Conservation (phyloP, 169 alveolate genomes). For the Theileria orientalis region DNA sequence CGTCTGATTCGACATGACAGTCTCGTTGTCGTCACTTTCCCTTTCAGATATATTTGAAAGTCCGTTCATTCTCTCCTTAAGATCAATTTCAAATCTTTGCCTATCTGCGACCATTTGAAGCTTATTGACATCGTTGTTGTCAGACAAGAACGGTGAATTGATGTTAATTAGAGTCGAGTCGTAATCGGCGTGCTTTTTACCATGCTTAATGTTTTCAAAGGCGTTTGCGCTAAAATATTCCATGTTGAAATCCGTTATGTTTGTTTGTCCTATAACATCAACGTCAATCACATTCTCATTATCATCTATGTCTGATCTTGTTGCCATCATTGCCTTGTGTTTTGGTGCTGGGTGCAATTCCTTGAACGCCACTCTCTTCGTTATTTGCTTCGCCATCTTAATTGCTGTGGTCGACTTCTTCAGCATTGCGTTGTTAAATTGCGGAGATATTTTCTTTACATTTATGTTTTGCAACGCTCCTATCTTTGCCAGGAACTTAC, state of each 20-base stretch:
- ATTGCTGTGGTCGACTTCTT: constrained; percentile 12
- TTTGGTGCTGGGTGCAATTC: background rate
- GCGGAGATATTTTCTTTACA: constrained; percentile 30
- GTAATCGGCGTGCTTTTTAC: too few relatives aligned
- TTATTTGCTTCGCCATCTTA: background rate
- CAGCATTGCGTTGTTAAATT: background rate
- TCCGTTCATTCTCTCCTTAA: too few relatives aligned
- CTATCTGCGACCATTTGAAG: too few relatives aligned
- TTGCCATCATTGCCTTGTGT: background rate
- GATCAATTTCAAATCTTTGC: too few relatives aligned
- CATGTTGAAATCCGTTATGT: too few relatives aligned
- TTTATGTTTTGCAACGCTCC: constrained; percentile 44
- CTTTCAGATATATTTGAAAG: too few relatives aligned
- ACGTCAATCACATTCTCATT: background rate
- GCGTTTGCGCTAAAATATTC: too few relatives aligned
- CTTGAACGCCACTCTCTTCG: background rate
- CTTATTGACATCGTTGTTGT: too few relatives aligned
- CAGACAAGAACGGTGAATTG: too few relatives aligned
- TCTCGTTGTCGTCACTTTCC: background rate
- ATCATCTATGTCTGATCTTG: background rate
- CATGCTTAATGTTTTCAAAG: too few relatives aligned
- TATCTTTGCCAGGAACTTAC: constrained; percentile 62
- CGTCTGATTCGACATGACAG: background rate
- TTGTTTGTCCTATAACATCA: too few relatives aligned
- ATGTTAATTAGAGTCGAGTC: background rate